phyloP scores from a whole-genome alignment of 2,329 filamentous ascomycete genomes.

The Fusarium pseudograminearum region DNA sequence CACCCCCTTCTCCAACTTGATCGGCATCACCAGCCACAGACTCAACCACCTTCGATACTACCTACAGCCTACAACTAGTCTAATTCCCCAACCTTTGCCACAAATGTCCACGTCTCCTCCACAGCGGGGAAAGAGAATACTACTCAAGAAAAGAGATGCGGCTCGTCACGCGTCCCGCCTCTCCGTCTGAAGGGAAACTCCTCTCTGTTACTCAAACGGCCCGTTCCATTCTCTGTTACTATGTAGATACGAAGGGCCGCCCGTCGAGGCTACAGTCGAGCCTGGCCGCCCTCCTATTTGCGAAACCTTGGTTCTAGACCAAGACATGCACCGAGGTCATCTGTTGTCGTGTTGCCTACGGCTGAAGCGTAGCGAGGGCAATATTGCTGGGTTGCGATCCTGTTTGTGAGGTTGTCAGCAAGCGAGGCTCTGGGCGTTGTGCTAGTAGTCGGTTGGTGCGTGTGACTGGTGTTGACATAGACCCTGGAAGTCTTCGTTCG shows the following conservation, averaged over 20 bases:
- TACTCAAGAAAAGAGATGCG: constrained; percentile 12
- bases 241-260: constrained; percentile 43
- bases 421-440: constrained; percentile 33
- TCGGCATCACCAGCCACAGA: constrained; percentile 29
- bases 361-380: constrained; percentile 3
- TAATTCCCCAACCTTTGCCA: constrained; percentile 18
- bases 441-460: constrained; percentile 11
- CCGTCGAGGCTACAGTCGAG: constrained; percentile 23
- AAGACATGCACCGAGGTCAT: constrained; percentile 44
- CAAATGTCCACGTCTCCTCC: constrained; percentile 20
- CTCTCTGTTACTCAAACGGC: constrained; percentile 23
- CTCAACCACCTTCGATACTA: not conserved
- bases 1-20: constrained; percentile 32
- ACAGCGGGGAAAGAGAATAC: constrained; percentile 13
- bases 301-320: constrained; percentile 17
- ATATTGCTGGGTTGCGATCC: constrained; percentile 24
- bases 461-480: constrained; percentile 16
- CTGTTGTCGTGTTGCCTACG: constrained; percentile 28
- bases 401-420: constrained; percentile 18
- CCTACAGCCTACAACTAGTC: not conserved
- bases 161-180: constrained; percentile 40
- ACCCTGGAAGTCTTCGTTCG: constrained; percentile 11
- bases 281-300: constrained; percentile 17
- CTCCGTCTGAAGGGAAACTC: constrained; percentile 5
- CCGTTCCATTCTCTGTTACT: constrained; percentile 38